phyloP scores from a whole-genome alignment of 2,329 filamentous ascomycete genomes.

The Fusarium sp. region DNA sequence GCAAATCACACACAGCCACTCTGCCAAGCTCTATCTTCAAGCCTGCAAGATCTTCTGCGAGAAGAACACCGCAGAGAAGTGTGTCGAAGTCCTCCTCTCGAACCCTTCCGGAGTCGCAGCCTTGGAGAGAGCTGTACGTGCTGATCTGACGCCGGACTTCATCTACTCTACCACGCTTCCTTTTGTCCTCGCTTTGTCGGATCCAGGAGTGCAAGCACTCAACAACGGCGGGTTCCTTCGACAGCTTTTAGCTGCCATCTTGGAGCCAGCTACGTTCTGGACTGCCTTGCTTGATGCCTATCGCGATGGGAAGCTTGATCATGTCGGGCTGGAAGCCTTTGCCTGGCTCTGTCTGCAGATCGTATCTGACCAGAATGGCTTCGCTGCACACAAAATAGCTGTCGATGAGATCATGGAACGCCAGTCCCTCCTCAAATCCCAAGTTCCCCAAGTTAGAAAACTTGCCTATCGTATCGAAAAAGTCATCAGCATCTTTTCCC shows the following conservation, averaged over 20 bases:
- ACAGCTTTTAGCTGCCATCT: conserved; percentile 56
- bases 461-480: conserved; percentile 55
- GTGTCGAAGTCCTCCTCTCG: conserved; percentile 45
- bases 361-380: conserved; percentile 36
- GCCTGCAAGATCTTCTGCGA: conserved; percentile 28
- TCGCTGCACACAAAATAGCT: conserved; percentile 18
- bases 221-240: conserved; percentile 38
- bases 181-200: conserved; percentile 22
- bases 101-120: conserved; percentile 37
- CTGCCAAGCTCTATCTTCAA: conserved; percentile 46
- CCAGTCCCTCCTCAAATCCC: conserved; percentile 41
- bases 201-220: conserved; percentile 28
- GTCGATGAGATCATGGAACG: conserved; percentile 45
- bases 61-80: conserved; percentile 34
- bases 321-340: conserved; percentile 52
- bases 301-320: conserved; percentile 46
- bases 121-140: conserved; percentile 43
- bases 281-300: conserved; percentile 54
- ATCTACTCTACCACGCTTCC: conserved; percentile 38
- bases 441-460: conserved; percentile 40
- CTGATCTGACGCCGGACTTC: conserved; percentile 44
- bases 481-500: conserved; percentile 46
- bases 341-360: conserved; percentile 63
- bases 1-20: conserved; percentile 19
- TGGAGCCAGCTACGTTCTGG: conserved; percentile 67